A percentile compares a stretch with the other conserved stretches of the same genome.
Conservation (phyloP, 352 stramenopile species). For the Saprolegnia diclina region DNA sequence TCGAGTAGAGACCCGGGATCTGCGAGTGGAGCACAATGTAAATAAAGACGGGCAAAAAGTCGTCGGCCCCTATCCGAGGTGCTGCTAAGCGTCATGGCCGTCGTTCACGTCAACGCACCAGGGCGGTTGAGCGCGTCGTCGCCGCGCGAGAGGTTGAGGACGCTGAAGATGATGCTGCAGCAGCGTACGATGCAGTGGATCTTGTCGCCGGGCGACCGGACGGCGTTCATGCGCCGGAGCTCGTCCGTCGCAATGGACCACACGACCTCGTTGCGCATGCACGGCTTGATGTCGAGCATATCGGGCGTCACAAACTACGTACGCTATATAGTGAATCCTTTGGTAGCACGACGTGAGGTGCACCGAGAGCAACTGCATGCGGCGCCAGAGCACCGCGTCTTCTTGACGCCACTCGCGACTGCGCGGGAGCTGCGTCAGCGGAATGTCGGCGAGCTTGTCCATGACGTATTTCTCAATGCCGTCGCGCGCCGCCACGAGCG, state of each 20-base stretch:
- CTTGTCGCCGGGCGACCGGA: constrained; percentile 82
- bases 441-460: constrained; percentile 79
- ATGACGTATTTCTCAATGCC: constrained; percentile 90
- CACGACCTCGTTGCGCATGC: constrained; percentile 86
- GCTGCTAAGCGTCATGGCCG: no score
- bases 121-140: constrained; percentile 57
- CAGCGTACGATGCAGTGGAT: constrained; percentile 86
- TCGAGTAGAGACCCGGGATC: constrained; percentile 81
- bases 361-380: constrained; percentile 82
- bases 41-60: constrained; percentile 91
- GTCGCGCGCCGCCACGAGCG: constrained; percentile 60
- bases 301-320: constrained; percentile 71
- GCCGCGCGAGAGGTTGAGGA: constrained; percentile 72
- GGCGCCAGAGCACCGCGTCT: constrained; percentile 56
- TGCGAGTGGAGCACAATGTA: constrained; percentile 88
- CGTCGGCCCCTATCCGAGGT: constrained; percentile 68
- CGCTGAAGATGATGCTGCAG: constrained; percentile 87
- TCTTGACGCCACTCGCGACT: constrained; percentile 66
- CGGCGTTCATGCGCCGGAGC: constrained; percentile 84
- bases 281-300: constrained; percentile 88
- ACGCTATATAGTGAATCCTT: background rate
- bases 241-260: constrained; percentile 86
- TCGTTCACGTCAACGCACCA: constrained; percentile 29
- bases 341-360: constrained; percentile 3
- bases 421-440: constrained; percentile 62